These are phyloP conservation scores for Kickxella alabastrina DNA, from an alignment of 192 early-diverging fungal genomes.

Conservation along the genomic window DNA sequence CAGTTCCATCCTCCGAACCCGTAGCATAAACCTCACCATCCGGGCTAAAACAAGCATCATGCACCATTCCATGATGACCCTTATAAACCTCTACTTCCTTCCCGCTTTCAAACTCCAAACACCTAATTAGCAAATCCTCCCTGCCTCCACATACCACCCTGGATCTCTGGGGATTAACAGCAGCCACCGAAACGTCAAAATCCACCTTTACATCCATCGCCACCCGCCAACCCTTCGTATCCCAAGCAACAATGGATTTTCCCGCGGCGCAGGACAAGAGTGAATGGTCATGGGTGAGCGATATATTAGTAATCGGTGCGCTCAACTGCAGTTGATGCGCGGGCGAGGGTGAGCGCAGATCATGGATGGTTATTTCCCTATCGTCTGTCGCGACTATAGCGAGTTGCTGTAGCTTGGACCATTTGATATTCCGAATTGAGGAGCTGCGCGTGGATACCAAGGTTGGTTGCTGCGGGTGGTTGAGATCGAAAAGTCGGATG, in stretches of 20 bases:
- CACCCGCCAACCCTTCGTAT: slow-evolving; percentile 61
- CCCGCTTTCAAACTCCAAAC: slow-evolving; percentile 76
- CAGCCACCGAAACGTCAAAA: slow-evolving; percentile 73
- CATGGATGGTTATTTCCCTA: slow-evolving; percentile 60
- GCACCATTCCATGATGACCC: slow-evolving; percentile 88
- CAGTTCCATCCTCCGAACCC: slow-evolving; percentile 89
- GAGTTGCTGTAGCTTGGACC: slow-evolving; percentile 45
- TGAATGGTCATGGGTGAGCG: slow-evolving; percentile 68
- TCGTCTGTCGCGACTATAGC: slow-evolving; percentile 63
- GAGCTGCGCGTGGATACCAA: slow-evolving; percentile 35
- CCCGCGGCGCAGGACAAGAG: slow-evolving; percentile 77
- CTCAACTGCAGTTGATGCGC: slow-evolving; percentile 58
- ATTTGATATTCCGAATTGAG: slow-evolving; percentile 39
- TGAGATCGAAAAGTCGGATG: slow-evolving; percentile 77
- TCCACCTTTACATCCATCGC: slow-evolving; percentile 57
- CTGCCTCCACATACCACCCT: slow-evolving; percentile 78
- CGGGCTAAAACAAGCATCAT: slow-evolving; percentile 85
- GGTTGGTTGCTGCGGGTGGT: slow-evolving; percentile 29
- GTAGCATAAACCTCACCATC: slow-evolving; percentile 90
- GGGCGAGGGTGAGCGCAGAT: slow-evolving; percentile 60
- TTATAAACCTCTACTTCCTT: slow-evolving; percentile 79
- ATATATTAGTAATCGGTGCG: slow-evolving; percentile 66
- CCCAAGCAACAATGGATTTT: slow-evolving; percentile 69
- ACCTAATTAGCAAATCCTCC: slow-evolving; percentile 79
- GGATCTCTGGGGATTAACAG: slow-evolving; percentile 74